phyloP scores from a whole-genome alignment of 345 rosid genomes.

The Camelina hispida region DNA sequence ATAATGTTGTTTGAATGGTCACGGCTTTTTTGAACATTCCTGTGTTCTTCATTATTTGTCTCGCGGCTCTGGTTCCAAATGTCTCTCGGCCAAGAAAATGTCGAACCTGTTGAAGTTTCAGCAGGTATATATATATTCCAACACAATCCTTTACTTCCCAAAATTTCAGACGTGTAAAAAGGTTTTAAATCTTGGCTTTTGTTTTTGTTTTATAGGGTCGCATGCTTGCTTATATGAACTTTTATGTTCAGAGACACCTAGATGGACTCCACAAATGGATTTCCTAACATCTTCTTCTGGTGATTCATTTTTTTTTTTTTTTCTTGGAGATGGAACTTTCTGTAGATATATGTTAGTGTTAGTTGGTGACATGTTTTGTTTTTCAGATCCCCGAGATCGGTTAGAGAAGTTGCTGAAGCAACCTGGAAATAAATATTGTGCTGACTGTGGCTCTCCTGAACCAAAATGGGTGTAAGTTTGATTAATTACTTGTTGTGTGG shows the following conservation, averaged over 20 bases:
- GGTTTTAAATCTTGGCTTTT: constrained; percentile 20
- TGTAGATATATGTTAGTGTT: constrained; percentile 8
- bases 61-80: constrained; percentile 47
- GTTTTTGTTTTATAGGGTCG: constrained; percentile 45
- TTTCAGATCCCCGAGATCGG: constrained; percentile 57
- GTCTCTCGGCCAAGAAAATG: constrained; percentile 60
- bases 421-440: constrained; percentile 69
- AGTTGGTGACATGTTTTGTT: constrained; percentile 1
- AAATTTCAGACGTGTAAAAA: not conserved
- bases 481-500: not conserved
- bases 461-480: constrained; percentile 97
- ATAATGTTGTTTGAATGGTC: constrained; percentile 34
- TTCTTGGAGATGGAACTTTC: constrained; percentile 22
- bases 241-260: constrained; percentile 51
- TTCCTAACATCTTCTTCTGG: constrained; percentile 50
- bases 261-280: constrained; percentile 44
- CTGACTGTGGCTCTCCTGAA: constrained; percentile 93
- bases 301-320: constrained; percentile 38
- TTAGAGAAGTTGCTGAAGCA: constrained; percentile 62
- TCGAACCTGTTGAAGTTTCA: constrained; percentile 45
- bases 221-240: constrained; percentile 65
- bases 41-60: constrained; percentile 25
- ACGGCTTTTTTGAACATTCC: constrained; percentile 26
- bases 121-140: constrained; percentile 55
- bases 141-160: constrained; percentile 8